A percentile compares a stretch with the other conserved stretches of the same genome.
Evolutionary conservation across 2,329 filamentous ascomycete genomes (phyloP).

Genomic region (Phialocephala subalpina): DNA sequence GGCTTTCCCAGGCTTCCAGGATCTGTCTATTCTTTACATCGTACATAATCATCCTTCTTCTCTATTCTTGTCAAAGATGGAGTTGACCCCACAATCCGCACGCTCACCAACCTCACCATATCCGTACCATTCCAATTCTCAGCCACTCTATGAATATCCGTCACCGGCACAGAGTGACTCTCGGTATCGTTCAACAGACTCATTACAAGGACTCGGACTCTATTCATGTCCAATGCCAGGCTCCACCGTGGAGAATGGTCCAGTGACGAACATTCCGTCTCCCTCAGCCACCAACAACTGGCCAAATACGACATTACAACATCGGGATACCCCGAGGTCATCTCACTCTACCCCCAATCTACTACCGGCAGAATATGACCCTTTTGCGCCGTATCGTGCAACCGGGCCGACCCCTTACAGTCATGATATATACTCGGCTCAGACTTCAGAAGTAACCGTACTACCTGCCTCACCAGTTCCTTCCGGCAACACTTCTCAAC

Average conservation of each 20-base stretch:
- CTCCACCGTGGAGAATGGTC: slow-evolving; percentile 36
- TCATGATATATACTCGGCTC: slow-evolving; percentile 55
- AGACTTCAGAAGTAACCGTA: slow-evolving; percentile 45
- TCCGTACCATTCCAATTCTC: slow-evolving; percentile 38
- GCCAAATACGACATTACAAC: slow-evolving; percentile 37
- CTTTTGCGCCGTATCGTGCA: slow-evolving; percentile 57
- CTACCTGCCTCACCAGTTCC: slow-evolving; percentile 41
- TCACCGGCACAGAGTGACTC: slow-evolving; percentile 44
- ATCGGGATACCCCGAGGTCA: slow-evolving; percentile 37
- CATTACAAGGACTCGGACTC: slow-evolving; percentile 40
- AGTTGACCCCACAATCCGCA: slow-evolving; percentile 43
- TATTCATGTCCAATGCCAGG: slow-evolving; percentile 43
- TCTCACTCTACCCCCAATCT: slow-evolving; percentile 49
- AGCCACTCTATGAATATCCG: slow-evolving; percentile 45
- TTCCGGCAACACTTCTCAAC: slow-evolving; percentile 43
- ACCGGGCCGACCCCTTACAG: slow-evolving; percentile 52
- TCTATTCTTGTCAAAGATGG: slow-evolving; percentile 39
- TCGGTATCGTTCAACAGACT: slow-evolving; percentile 39
- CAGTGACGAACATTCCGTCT: slow-evolving; percentile 34
- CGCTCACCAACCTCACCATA: slow-evolving; percentile 43
- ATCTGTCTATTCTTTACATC: slow-evolving; percentile 16
- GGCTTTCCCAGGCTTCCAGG: slow-evolving; percentile 20
- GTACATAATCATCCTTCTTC: slow-evolving; percentile 26
- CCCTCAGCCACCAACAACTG: slow-evolving; percentile 38
- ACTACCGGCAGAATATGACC: slow-evolving; percentile 59